Evolutionary conservation across 108 stramenopile species (phyloP), one percentile per base, ranked within the genome.

Genomic region (Fistulifera solaris): DNA sequence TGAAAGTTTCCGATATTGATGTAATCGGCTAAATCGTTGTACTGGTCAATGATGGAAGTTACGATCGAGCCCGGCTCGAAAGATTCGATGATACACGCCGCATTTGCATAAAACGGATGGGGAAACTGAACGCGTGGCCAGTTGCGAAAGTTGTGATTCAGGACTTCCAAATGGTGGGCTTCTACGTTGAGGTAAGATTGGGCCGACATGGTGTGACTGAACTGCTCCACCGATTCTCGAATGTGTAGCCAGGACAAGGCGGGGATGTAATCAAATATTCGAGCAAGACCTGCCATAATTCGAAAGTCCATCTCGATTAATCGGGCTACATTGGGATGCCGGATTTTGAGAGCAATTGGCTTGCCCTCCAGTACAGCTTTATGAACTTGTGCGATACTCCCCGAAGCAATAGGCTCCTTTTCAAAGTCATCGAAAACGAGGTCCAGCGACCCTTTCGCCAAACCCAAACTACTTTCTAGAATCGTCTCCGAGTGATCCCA

Each of bases 311-410:
- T 67, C 43, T 65, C 74, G 42, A 93, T 77, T 43, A 75, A 54
- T 38, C 68, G 28, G n/a, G 76, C 81, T 0, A 93, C 92, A 16
- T 50, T 53, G 10, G 92, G 92, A 62, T 93, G 92, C 17, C 84
- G 49, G 27, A 93, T 85, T 54, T 89, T 89, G 52, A 77, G 73
- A 4, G 80, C 83, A 5, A 89, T 71, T 7, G 38, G 12, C 38
- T 60, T 51, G 22, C 73, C 76, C 43, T 68, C 58, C 0, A 83
- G 52, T 38, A 48, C 19, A 2, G 85, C 85, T 40, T 54, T 61
- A 70, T 87, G 80, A 2, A 93, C 80, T 59, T 93, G 92, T 6
- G 92, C 92, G 38, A 93, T 88, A 40, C 63, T 67, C 15, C 92
- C 92, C 13, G 85, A 87, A 14, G 92, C 88, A n/a, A 88, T 40